Evolutionary conservation across 2,329 filamentous ascomycete genomes (phyloP), one percentile per base, ranked within the genome.

Genomic region (Fusarium sp.): DNA sequence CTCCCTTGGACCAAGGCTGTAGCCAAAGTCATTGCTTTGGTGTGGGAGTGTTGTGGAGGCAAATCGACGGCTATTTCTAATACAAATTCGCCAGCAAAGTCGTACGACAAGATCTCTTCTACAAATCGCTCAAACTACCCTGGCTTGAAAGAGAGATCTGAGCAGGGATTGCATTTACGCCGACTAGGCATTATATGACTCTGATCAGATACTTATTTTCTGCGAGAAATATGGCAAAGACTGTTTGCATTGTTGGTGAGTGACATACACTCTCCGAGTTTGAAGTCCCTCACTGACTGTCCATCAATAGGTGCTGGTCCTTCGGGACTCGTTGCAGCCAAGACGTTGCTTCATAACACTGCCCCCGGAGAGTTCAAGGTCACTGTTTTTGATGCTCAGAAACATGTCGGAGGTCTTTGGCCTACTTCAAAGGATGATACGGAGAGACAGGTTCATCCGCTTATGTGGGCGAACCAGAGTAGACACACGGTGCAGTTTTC

Each of bases 391-490:
- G 93, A 96, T 53, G 81, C 85, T 14, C 85, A 89, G 50, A 75
- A 83, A 33, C 84, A 86, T 38, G 84, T 95, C 14, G 93, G 92
- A 10, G 93, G 93, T 0, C 85, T 96, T n/a, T 96, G 93, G 93
- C 90, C 90, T 4, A 80, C 82, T 1, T 78, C 79, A 11, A 83
- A 81, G 58, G 70, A 79, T 2, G 87, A 89, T 58, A 70, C 67
- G n/a, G 79, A 71, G 1, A 83, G 86, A 2, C 80, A 87, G 38
- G 80, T 90, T 14, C 87, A 91, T 67, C 90, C 90, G 8, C 84
- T 91, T 57, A 91, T 91, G 83, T 83, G 87, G 14, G 87, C 87
- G 4, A 96, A 96, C 76, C 87, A 94, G 73, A 93, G 91, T 79
- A 86, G 86, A 49, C 92, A 93, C 77, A 93, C 91, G 0, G 88